Evolutionary conservation across 2,329 filamentous ascomycete species (phyloP).

Genomic region (Monosporascus sp.): DNA sequence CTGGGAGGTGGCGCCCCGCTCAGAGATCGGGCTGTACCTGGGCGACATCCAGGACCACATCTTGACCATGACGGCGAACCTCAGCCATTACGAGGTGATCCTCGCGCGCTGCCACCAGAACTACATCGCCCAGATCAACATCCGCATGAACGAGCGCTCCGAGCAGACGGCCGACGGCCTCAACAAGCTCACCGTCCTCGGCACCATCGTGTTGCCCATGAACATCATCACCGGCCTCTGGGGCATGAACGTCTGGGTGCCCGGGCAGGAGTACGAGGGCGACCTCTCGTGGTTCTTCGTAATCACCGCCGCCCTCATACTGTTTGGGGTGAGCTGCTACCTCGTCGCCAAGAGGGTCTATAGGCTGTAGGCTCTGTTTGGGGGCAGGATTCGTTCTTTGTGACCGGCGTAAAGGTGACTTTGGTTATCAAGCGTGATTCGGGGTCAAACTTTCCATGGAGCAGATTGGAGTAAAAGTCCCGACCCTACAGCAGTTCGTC

Average conservation of each 20-base stretch:
- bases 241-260: constrained; percentile 98
- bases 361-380: constrained; percentile 28
- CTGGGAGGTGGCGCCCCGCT: constrained; percentile 91
- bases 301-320: constrained; percentile 67
- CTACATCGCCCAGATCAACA: constrained; percentile 99
- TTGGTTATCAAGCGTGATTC: no score
- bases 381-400: no score
- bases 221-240: constrained; percentile 98
- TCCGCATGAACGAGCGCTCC: constrained; percentile 95
- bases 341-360: constrained; percentile 79
- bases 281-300: constrained; percentile 72
- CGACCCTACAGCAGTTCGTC: no score
- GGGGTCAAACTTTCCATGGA: no score
- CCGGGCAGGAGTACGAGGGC: constrained; percentile 76
- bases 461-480: no score
- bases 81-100: constrained; percentile 94
- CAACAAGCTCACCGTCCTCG: constrained; percentile 89
- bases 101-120: constrained; percentile 89
- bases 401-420: no score
- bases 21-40: constrained; percentile 94
- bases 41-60: constrained; percentile 99
- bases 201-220: constrained; percentile 96
- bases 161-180: constrained; percentile 94
- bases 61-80: constrained; percentile 94
- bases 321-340: constrained; percentile 78